These are phyloP conservation scores for Leccinum imitatum DNA, from an alignment of 768 basidiomycete species.

Conservation along the genomic window DNA sequence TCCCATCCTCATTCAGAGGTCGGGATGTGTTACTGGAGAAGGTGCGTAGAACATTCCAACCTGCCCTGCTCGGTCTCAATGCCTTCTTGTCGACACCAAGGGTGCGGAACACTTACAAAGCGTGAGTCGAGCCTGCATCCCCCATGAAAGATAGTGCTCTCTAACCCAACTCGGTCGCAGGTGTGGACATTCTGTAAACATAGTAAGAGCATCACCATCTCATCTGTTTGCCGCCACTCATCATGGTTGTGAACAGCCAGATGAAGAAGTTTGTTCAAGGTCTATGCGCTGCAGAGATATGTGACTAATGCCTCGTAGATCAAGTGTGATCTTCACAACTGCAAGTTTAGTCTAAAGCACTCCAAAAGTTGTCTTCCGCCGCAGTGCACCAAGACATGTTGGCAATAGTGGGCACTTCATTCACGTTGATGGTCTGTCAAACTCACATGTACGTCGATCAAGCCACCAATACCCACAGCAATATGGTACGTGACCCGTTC, in stretches of 20 bases:
- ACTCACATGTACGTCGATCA: slow-evolving; percentile 15
- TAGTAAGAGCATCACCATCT: slow-evolving; percentile 37
- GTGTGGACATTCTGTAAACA: slow-evolving; percentile 52
- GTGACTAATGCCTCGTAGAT: slow-evolving; percentile 44
- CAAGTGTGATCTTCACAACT: slow-evolving; percentile 55
- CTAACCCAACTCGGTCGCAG: slow-evolving; percentile 30
- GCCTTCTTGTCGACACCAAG: slow-evolving; percentile 31
- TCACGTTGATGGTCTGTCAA: neutral
- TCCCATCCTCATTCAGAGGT: slow-evolving; percentile 8
- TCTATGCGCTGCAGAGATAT: neutral
- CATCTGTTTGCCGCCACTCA: slow-evolving; percentile 9
- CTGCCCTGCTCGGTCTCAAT: slow-evolving; percentile 19
- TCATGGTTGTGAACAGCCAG: slow-evolving; percentile 40
- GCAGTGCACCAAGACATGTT: slow-evolving; percentile 55
- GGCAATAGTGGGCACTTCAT: slow-evolving; percentile 60
- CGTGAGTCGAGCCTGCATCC: slow-evolving; percentile 34
- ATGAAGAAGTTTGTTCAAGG: slow-evolving; percentile 48
- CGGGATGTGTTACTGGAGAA: slow-evolving; percentile 59
- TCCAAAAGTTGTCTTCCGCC: slow-evolving; percentile 49
- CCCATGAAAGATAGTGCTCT: neutral
- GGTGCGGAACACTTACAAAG: slow-evolving; percentile 55
- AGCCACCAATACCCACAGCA: slow-evolving; percentile 67
- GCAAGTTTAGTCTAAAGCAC: slow-evolving; percentile 65
- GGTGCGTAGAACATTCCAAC: slow-evolving; percentile 38
- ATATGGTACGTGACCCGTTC: slow-evolving; percentile 44